These are phyloP conservation scores for Venustampulla echinocandica DNA, from an alignment of 495 filamentous ascomycete genomes.

Conservation along the genomic window DNA sequence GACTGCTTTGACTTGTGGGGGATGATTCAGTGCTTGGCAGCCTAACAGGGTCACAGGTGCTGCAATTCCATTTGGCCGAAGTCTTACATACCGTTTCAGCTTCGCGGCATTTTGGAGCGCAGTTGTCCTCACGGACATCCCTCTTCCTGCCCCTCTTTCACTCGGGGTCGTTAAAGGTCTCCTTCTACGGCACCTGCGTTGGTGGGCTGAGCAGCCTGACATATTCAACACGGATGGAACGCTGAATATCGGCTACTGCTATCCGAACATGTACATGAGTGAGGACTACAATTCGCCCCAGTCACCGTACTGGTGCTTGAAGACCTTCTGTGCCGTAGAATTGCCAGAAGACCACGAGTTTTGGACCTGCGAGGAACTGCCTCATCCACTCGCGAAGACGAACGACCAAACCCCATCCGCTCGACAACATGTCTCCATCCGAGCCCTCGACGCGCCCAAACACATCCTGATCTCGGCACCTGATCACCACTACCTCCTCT, in stretches of 20 bases:
- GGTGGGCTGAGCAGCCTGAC: constrained; percentile 62
- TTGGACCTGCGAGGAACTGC: constrained; percentile 43
- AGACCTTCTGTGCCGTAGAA: constrained; percentile 43
- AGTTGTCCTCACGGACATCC: constrained; percentile 59
- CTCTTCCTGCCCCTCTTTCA: constrained; percentile 55
- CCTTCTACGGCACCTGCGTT: constrained; percentile 64
- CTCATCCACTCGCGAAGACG: constrained; percentile 35
- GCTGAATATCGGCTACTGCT: constrained; percentile 66
- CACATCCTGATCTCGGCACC: constrained; percentile 34
- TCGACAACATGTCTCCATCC: constrained; percentile 23
- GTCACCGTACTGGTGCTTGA: constrained; percentile 53
- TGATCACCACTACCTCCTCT: constrained; percentile 48
- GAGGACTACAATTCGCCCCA: constrained; percentile 57
- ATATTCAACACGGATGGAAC: constrained; percentile 66
- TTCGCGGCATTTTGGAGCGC: constrained; percentile 75
- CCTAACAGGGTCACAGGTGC: constrained; percentile 33
- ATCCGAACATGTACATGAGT: constrained; percentile 65
- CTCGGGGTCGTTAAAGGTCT: constrained; percentile 78
- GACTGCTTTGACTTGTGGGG: too few species aligned
- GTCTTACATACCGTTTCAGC: constrained; percentile 67
- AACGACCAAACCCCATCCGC: background rate
- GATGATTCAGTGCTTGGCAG: too few species aligned
- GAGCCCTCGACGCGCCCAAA: constrained; percentile 37
- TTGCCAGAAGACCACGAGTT: constrained; percentile 44
- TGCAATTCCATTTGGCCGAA: constrained; percentile 67